A percentile compares a stretch with the other conserved stretches of the same genome.
These are phyloP conservation scores for Achaetomiella virescens DNA, from an alignment of 495 filamentous ascomycete species.

Conservation along the genomic window DNA sequence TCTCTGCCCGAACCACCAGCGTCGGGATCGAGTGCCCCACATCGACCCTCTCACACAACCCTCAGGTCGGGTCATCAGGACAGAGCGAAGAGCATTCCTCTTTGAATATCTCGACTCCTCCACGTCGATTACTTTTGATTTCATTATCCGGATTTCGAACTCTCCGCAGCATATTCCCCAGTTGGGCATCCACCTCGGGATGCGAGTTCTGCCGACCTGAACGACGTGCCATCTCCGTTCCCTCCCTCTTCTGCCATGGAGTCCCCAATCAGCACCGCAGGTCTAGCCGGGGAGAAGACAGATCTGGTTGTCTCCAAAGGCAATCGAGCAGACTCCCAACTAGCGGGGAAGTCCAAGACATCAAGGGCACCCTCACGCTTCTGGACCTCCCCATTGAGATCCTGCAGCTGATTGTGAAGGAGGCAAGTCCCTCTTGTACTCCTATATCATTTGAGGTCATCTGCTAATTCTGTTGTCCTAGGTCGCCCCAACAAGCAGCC, in stretches of 20 bases:
- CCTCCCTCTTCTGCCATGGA: slow-evolving; percentile 1
- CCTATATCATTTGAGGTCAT: background rate
- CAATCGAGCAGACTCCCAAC: slow-evolving; percentile 38
- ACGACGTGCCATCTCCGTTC: no score
- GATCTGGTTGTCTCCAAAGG: slow-evolving; percentile 19
- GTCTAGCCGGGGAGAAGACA: slow-evolving; percentile 6
- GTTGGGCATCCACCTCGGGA: background rate
- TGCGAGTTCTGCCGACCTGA: slow-evolving; percentile 9
- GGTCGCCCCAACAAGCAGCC: slow-evolving; percentile 83
- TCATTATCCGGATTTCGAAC: no score
- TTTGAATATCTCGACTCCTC: no score
- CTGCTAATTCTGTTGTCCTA: slow-evolving; percentile 26
- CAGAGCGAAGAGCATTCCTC: no score
- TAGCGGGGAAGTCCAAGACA: slow-evolving; percentile 34
- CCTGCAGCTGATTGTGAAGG: slow-evolving; percentile 79
- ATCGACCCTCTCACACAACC: no score
- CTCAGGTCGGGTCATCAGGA: no score
- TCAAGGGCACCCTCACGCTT: slow-evolving; percentile 43
- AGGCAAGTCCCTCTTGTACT: slow-evolving; percentile 48
- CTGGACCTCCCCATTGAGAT: slow-evolving; percentile 85
- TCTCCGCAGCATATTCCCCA: background rate
- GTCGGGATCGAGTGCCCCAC: no score
- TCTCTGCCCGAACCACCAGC: no score
- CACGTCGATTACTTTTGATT: no score
- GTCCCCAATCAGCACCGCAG: background rate